Percentiles rank a stretch among this genome's conserved stretches.
These are phyloP conservation scores for Fusarium lyarnte DNA, from an alignment of 2,329 filamentous ascomycete genomes.

Conservation along the genomic window DNA sequence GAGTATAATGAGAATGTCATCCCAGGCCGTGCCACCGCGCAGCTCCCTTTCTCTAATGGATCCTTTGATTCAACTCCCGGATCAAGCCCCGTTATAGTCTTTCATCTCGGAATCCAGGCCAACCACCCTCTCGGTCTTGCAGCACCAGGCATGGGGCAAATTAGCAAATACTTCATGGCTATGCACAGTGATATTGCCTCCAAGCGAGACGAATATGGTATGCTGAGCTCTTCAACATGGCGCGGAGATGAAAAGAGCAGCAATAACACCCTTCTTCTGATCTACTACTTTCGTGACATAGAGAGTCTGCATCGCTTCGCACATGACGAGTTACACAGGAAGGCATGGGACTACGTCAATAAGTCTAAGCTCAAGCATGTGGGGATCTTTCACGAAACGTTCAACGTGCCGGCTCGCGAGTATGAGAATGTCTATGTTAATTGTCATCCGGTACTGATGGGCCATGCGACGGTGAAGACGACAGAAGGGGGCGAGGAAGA, in stretches of 20 bases:
- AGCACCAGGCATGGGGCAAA: conserved; percentile 54
- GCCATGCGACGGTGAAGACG: conserved; percentile 41
- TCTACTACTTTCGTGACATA: conserved; percentile 62
- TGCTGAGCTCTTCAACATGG: conserved; percentile 57
- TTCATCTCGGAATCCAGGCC: conserved; percentile 56
- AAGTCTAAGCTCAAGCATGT: conserved; percentile 51
- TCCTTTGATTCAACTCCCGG: conserved; percentile 43
- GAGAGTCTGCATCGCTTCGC: conserved; percentile 63
- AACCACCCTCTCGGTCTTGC: conserved; percentile 62
- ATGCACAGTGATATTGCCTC: conserved; percentile 51
- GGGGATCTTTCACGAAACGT: conserved; percentile 65
- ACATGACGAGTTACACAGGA: conserved; percentile 57
- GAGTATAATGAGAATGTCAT: conserved; percentile 42
- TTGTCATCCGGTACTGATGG: conserved; percentile 52
- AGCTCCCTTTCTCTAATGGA: conserved; percentile 46
- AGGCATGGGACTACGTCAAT: conserved; percentile 62
- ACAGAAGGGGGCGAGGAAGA: conserved; percentile 25
- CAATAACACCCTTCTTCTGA: conserved; percentile 54
- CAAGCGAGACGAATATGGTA: conserved; percentile 56
- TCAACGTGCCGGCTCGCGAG: conserved; percentile 53
- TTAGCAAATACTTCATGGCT: conserved; percentile 50
- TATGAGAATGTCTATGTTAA: conserved; percentile 65
- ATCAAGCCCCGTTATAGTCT: conserved; percentile 50
- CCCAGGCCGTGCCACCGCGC: conserved; percentile 48
- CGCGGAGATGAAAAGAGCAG: conserved; percentile 49